Percentiles rank a stretch among this genome's conserved stretches.
Conservation (phyloP, 169 alveolate genomes). For the Plasmodium ovale region DNA sequence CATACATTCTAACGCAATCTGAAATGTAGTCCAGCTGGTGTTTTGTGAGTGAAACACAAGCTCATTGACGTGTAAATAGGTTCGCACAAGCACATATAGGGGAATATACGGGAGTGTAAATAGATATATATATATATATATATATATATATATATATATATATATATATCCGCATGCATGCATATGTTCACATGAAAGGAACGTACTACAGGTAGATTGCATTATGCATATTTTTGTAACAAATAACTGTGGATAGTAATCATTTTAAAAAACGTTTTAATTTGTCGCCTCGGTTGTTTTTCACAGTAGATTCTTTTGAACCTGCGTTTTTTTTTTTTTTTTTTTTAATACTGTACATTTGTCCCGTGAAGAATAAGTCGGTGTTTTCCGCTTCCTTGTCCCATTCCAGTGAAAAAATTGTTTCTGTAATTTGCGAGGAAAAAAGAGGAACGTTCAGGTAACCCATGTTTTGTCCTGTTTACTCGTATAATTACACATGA, state of each 20-base stretch:
- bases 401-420: constrained; percentile 15
- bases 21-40: not conserved
- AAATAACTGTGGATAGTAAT: too few species aligned
- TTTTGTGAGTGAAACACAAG: not conserved
- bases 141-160: too few species aligned
- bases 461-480: not conserved
- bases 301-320: not conserved
- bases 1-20: not conserved
- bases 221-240: too few species aligned
- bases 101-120: not conserved
- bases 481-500: not conserved
- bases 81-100: not conserved
- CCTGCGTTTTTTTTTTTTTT: not conserved
- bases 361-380: constrained; percentile 70
- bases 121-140: too few species aligned
- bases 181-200: too few species aligned
- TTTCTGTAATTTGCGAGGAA: not conserved
- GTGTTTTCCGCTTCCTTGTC: constrained; percentile 65
- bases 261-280: not conserved
- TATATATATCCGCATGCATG: not conserved
- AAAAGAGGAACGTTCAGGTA: constrained; percentile 25
- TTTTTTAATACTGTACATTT: constrained; percentile 47
- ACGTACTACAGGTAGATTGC: too few species aligned
- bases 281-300: not conserved
- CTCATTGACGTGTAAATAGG: too few species aligned